Percentiles rank a stretch among this genome's conserved stretches.
Evolutionary conservation across 768 basidiomycete genomes (phyloP).

Genomic region (Trametes cingulata): DNA sequence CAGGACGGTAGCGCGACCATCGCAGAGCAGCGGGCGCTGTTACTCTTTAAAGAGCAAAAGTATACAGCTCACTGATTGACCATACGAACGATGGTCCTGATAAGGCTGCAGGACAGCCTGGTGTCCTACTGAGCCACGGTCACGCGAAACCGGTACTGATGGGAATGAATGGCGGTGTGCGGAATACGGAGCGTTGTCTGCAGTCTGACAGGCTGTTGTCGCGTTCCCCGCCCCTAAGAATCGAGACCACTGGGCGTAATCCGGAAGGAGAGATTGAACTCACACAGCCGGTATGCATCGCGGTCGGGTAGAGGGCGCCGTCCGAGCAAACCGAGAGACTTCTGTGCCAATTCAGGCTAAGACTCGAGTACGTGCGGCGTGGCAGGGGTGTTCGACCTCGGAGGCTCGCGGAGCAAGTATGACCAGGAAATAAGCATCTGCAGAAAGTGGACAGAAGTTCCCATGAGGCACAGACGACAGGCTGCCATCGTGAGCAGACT

Average conservation of each 20-base stretch:
- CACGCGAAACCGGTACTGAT: conserved; percentile 12
- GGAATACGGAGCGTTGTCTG: background rate
- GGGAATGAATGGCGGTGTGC: background rate
- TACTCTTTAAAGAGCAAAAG: background rate
- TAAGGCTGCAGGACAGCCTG: conserved; percentile 6
- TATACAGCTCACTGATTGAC: background rate
- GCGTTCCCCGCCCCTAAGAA: background rate
- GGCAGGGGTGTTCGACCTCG: conserved; percentile 7
- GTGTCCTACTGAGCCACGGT: background rate
- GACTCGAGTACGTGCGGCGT: background rate
- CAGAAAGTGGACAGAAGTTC: conserved; percentile 10
- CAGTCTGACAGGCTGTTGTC: conserved; percentile 4
- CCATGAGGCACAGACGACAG: background rate
- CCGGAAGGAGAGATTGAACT: conserved; percentile 2
- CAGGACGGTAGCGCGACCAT: conserved; percentile 23
- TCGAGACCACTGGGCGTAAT: background rate
- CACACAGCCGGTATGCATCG: conserved; percentile 7
- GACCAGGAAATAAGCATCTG: conserved; percentile 8
- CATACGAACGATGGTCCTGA: conserved; percentile 12
- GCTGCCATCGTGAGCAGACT: background rate
- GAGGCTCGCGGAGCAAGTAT: background rate
- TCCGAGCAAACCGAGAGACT: conserved; percentile 8
- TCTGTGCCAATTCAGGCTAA: conserved; percentile 10
- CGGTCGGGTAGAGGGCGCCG: conserved; percentile 7
- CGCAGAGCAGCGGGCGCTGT: conserved; percentile 10